Evolutionary conservation across 2,329 filamentous ascomycete species (phyloP).

Genomic region (Neofusicoccum kwambonambiense): DNA sequence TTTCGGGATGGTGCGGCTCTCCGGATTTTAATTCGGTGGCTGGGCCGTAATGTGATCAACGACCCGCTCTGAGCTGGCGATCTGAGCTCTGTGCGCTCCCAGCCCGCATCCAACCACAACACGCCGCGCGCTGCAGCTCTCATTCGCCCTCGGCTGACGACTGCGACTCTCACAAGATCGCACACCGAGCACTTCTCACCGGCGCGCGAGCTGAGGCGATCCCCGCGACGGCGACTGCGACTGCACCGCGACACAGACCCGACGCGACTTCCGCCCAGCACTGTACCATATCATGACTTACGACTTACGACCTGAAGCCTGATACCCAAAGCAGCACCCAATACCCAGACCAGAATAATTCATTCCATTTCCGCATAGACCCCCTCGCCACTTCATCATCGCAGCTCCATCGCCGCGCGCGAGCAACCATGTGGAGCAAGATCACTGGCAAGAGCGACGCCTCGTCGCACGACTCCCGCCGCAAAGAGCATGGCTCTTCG

Average conservation of each 20-base stretch:
- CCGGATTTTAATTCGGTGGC: slow-evolving; percentile 17
- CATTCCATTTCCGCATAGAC: slow-evolving; percentile 8
- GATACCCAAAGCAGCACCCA: slow-evolving; percentile 27
- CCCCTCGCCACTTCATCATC: slow-evolving; percentile 3
- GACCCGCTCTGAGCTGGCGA: neutral
- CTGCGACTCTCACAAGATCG: slow-evolving; percentile 1
- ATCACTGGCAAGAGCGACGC: slow-evolving; percentile 37
- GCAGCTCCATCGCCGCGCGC: neutral
- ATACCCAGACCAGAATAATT: slow-evolving; percentile 13
- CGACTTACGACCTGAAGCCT: slow-evolving; percentile 24
- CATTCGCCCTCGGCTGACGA: slow-evolving; percentile 13
- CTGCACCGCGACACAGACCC: neutral
- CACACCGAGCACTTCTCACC: slow-evolving; percentile 7
- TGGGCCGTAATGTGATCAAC: neutral
- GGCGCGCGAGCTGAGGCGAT: slow-evolving; percentile 6
- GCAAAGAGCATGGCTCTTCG: slow-evolving; percentile 22
- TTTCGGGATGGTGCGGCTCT: slow-evolving; percentile 11
- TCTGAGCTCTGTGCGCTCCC: slow-evolving; percentile 12
- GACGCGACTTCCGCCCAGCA: neutral
- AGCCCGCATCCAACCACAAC: slow-evolving; percentile 15
- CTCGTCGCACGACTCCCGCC: slow-evolving; percentile 30
- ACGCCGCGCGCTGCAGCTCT: slow-evolving; percentile 14
- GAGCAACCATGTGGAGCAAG: slow-evolving; percentile 37
- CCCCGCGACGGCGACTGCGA: neutral
- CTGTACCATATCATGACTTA: slow-evolving; percentile 29